Conservation (phyloP, 768 basidiomycete genomes). For the Coprinopsis sp. region DNA sequence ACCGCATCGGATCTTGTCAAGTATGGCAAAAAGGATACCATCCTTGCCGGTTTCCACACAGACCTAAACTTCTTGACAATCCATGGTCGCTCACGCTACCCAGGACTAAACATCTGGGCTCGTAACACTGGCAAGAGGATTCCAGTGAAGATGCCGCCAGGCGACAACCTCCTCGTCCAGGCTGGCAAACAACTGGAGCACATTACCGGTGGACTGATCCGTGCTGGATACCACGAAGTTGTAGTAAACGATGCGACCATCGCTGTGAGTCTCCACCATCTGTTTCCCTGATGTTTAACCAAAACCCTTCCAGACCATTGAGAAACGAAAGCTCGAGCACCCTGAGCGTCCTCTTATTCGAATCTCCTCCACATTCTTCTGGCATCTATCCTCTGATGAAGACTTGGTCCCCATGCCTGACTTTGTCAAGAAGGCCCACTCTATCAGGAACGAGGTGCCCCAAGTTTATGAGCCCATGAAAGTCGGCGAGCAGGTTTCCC, state of each 20-base stretch:
- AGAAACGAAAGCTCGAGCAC: constrained; percentile 48
- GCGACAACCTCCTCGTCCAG: constrained; percentile 83
- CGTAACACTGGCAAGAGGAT: constrained; percentile 90
- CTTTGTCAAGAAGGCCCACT: constrained; percentile 45
- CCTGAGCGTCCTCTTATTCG: constrained; percentile 85
- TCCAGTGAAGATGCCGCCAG: constrained; percentile 78
- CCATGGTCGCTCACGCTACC: constrained; percentile 80
- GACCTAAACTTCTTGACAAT: constrained; percentile 95
- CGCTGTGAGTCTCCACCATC: constrained; percentile 38
- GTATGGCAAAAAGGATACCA: constrained; percentile 74
- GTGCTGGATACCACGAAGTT: constrained; percentile 93
- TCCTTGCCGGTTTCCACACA: constrained; percentile 91
- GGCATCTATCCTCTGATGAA: constrained; percentile 85
- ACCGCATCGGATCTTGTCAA: constrained; percentile 87
- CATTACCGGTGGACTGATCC: constrained; percentile 76
- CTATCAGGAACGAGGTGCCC: constrained; percentile 39
- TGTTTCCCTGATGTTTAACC: constrained; percentile 1
- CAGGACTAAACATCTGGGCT: constrained; percentile 92
- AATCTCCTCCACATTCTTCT: constrained; percentile 97
- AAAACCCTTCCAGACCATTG: constrained; percentile 47
- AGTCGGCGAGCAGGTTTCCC: constrained; percentile 85
- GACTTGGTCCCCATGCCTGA: constrained; percentile 63
- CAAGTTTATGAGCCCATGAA: constrained; percentile 66
- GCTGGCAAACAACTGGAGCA: constrained; percentile 96
- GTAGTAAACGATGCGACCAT: constrained; percentile 82